These are phyloP conservation scores for Sclerotinia sclerotiorum DNA, from an alignment of 2,329 filamentous ascomycete species.

Conservation along the genomic window DNA sequence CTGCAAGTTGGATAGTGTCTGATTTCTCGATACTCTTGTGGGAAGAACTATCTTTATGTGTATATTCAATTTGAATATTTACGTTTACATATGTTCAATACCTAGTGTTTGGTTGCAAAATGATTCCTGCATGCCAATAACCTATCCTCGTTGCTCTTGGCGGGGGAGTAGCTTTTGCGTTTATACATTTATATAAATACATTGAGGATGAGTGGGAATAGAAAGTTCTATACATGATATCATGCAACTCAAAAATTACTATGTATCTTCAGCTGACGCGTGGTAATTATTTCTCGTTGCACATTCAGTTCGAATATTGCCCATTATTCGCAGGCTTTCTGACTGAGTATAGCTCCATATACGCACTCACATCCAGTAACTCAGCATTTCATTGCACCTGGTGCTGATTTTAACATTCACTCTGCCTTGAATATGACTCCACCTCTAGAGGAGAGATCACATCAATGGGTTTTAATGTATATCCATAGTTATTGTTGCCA, in stretches of 20 bases:
- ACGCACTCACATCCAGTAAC: not conserved
- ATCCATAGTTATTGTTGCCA: not conserved
- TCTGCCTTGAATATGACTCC: too few relatives aligned
- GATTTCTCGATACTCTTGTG: not conserved
- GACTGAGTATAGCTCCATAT: too few relatives aligned
- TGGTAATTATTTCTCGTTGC: too few relatives aligned
- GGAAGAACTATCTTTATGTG: not conserved
- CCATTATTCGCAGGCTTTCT: too few relatives aligned
- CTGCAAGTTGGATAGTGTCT: not conserved
- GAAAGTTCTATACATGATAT: too few relatives aligned
- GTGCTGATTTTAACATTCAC: not conserved
- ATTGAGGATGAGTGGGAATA: too few relatives aligned
- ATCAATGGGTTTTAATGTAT: not conserved
- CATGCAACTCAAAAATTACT: too few relatives aligned
- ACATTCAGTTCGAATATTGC: too few relatives aligned
- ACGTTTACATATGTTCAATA: not conserved
- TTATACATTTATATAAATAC: not conserved
- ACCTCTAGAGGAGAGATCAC: not conserved
- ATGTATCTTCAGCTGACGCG: too few relatives aligned
- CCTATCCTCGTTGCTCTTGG: not conserved
- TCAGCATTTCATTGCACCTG: not conserved
- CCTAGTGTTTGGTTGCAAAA: not conserved
- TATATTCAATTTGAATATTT: not conserved
- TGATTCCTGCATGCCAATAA: not conserved
- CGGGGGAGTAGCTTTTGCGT: not conserved